Percentiles rank a stretch among this genome's conserved stretches.
phyloP scores from a whole-genome alignment of 1,139 yeast genomes.

The Yamadazyma siamensis region DNA sequence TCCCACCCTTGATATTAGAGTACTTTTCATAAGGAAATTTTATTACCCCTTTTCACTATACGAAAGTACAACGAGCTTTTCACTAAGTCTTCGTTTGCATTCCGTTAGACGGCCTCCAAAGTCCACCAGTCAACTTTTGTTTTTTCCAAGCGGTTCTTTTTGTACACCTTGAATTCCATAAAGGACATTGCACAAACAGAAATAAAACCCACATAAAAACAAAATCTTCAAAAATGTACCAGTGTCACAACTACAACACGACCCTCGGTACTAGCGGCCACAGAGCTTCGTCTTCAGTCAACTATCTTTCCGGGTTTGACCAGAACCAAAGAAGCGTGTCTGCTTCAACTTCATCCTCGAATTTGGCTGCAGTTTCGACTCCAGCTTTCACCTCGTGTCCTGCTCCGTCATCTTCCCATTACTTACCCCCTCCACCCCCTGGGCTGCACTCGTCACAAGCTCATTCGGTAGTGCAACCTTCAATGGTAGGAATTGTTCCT shows the following conservation, averaged over 20 bases:
- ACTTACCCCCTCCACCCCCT: constrained; percentile 11
- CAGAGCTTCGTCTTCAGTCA: constrained; percentile 29
- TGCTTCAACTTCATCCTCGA: constrained; percentile 14
- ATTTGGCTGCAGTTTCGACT: too few relatives aligned
- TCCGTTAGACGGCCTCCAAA: constrained; percentile 1
- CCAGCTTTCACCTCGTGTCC: too few relatives aligned
- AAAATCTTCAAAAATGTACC: too few relatives aligned
- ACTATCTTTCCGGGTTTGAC: constrained; percentile 16
- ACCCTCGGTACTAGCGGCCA: constrained; percentile 40
- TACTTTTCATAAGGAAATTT: too few relatives aligned
- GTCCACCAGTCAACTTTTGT: constrained; percentile 2
- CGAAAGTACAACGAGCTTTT: constrained; percentile 43
- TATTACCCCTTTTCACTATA: too few relatives aligned
- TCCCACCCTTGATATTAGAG: too few relatives aligned
- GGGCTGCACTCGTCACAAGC: too few relatives aligned
- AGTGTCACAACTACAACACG: constrained; percentile 19
- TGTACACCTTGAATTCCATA: too few relatives aligned
- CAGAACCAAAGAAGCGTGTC: constrained; percentile 1
- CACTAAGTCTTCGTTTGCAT: constrained; percentile 40
- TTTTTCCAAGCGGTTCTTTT: too few relatives aligned
- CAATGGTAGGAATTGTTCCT: constrained; percentile 17
- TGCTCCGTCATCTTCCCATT: constrained; percentile 13
- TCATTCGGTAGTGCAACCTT: constrained; percentile 11
- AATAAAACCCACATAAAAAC: too few relatives aligned
- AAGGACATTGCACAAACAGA: too few relatives aligned